Percentiles rank a stretch among this genome's conserved stretches.
Conservation (phyloP, 495 filamentous ascomycete species). For the Aspergillus carlsbadensis region DNA sequence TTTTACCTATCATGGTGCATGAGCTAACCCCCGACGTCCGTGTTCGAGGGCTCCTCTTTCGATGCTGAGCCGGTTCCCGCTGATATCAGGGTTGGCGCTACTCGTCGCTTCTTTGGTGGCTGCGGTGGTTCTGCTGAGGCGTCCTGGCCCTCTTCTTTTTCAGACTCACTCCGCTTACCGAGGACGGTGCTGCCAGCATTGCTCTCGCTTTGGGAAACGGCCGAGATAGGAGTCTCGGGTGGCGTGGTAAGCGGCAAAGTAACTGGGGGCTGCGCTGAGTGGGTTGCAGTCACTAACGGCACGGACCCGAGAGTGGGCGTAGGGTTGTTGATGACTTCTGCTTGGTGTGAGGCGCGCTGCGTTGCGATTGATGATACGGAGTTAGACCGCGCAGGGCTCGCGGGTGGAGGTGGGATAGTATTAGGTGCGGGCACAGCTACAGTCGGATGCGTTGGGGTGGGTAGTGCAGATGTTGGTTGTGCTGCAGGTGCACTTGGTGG, state of each 20-base stretch:
- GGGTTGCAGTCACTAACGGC: slow-evolving; percentile 68
- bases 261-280: slow-evolving; percentile 54
- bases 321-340: slow-evolving; percentile 67
- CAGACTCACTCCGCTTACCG: slow-evolving; percentile 58
- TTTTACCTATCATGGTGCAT: no score
- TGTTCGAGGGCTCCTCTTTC: slow-evolving; percentile 20
- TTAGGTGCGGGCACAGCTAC: slow-evolving; percentile 53
- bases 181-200: slow-evolving; percentile 46
- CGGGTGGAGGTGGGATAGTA: slow-evolving; percentile 35
- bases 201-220: slow-evolving; percentile 41
- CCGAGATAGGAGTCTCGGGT: slow-evolving; percentile 69
- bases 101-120: slow-evolving; percentile 69
- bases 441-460: slow-evolving; percentile 10
- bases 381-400: slow-evolving; percentile 75
- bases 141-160: slow-evolving; percentile 62
- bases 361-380: slow-evolving; percentile 85
- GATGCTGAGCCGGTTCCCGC: slow-evolving; percentile 16
- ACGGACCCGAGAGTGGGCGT: slow-evolving; percentile 72
- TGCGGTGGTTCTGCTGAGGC: slow-evolving; percentile 31
- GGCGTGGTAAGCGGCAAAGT: slow-evolving; percentile 71
- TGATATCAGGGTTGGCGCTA: slow-evolving; percentile 71
- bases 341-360: slow-evolving; percentile 39
- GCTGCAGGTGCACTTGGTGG: slow-evolving; percentile 38
- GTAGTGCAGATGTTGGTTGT: slow-evolving; percentile 58
- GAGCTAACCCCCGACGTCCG: slow-evolving; percentile 15